phyloP scores from a whole-genome alignment of 1,284 basidiomycete genomes.

The Boletus smithii region DNA sequence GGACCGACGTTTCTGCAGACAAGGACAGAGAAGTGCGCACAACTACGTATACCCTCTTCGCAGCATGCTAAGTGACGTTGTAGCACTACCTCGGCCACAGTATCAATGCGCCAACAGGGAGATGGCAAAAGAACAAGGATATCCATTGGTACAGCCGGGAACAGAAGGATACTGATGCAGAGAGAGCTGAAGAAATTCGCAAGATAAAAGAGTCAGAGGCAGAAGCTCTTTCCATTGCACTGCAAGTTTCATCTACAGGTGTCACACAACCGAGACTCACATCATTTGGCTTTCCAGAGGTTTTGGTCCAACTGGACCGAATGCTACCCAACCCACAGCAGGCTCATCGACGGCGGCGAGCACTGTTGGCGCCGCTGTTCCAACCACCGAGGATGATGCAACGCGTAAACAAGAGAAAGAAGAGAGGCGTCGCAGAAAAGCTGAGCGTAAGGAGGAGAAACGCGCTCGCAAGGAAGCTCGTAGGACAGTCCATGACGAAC shows the following conservation, averaged over 20 bases:
- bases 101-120: slow-evolving; percentile 86
- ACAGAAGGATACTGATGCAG: slow-evolving; percentile 38
- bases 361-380: slow-evolving; percentile 20
- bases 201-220: slow-evolving; percentile 84
- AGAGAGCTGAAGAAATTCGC: slow-evolving; percentile 67
- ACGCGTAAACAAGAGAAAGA: slow-evolving; percentile 48
- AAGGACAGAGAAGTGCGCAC: slow-evolving; percentile 80
- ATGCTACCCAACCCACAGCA: slow-evolving; percentile 22
- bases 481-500: slow-evolving; percentile 36
- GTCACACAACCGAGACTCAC: slow-evolving; percentile 1
- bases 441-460: slow-evolving; percentile 59
- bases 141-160: slow-evolving; percentile 91
- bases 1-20: slow-evolving; percentile 85
- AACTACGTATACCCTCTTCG: background rate
- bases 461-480: slow-evolving; percentile 48
- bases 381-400: slow-evolving; percentile 32
- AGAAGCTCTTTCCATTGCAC: slow-evolving; percentile 76
- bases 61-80: slow-evolving; percentile 6
- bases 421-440: slow-evolving; percentile 54
- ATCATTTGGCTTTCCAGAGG: slow-evolving; percentile 42
- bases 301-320: slow-evolving; percentile 53
- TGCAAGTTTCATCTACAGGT: slow-evolving; percentile 47
- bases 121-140: slow-evolving; percentile 96
- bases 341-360: slow-evolving; percentile 23
- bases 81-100: slow-evolving; percentile 91